Evolutionary conservation across 345 rosid genomes (phyloP).

Genomic region (Physaria fendleri): DNA sequence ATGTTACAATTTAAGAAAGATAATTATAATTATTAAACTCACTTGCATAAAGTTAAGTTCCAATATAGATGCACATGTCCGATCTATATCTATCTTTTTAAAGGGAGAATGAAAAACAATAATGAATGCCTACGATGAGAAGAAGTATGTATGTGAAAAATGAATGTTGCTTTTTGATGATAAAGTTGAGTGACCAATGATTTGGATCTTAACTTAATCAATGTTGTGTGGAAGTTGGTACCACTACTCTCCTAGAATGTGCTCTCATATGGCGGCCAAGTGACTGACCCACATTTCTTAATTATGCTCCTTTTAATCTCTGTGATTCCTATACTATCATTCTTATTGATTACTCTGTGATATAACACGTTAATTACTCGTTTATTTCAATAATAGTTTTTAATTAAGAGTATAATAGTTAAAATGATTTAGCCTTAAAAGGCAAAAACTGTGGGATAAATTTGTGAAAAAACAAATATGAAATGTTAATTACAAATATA

Average conservation of each 20-base stretch:
- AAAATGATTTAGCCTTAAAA: not conserved
- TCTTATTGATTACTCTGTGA: not conserved
- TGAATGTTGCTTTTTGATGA: constrained; percentile 9
- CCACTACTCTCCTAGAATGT: constrained; percentile 20
- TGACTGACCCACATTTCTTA: constrained; percentile 17
- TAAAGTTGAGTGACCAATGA: constrained; percentile 21
- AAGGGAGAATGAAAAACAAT: not conserved
- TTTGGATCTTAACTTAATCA: constrained; percentile 21
- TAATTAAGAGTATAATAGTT: not conserved
- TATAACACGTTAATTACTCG: not conserved
- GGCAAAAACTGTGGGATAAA: not conserved
- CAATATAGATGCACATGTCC: constrained; percentile 27
- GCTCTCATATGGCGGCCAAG: constrained; percentile 21
- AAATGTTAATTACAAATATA: not conserved
- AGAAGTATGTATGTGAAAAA: no score
- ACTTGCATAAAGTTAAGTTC: constrained; percentile 22
- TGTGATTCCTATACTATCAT: constrained; percentile 3
- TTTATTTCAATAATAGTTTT: not conserved
- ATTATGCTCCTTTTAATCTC: not conserved
- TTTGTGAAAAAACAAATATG: not conserved
- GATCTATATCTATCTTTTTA: constrained; percentile 3
- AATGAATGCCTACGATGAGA: not conserved
- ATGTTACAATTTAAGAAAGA: no score
- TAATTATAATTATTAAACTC: constrained; percentile 29
- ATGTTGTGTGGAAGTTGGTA: constrained; percentile 22